Base-by-base conservation (phyloP, 352 stramenopile species). In the Thalassiosira allenii region DNA sequence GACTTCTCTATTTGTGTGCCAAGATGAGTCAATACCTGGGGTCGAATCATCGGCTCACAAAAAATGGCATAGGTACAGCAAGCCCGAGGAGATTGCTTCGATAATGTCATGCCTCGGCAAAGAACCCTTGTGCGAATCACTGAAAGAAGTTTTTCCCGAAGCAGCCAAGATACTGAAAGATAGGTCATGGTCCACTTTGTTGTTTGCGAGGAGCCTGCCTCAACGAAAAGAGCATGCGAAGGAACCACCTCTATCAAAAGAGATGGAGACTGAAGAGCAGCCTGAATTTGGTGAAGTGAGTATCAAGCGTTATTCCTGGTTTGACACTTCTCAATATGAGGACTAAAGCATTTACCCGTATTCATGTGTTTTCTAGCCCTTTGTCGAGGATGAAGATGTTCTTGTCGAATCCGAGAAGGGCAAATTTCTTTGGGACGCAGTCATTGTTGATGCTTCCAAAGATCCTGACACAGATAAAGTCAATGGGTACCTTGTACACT, bases 401-500 rank as follows among this genome's bases (percentile, higher is more conserved):
- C 72, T 95, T 25, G 89, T 95, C 33, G 86, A 94, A 71, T 93
- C 91, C 9, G 79, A 73, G 54, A 88, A 83, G 33, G 83, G 81
- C 4, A 86, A 67, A 53, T 79, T 91, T 66, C 62, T 94, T 37
- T 95, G 91, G 89, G 84, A 94, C 83, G 88, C 89, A 56, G 81
- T 81, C 11, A 57, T 94, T 49, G 54, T 92, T 34, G 88, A 83
- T 59, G 71, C 89, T 25, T 83, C 69, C 11, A 90, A 84, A 80
- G 83, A 86, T 51, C 68, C 81, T 3, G 59, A 79, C 11, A 85
- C 67, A 25, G 51, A 65, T 14, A 81, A 83, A 69, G 79, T 91
- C n/a, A 88, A 77, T 78, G 69, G 85, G 52, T 95, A 95, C 41
- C 62, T 88, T 56, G 86, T 95, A 12, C 83, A 86, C 34, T 95